Evolutionary conservation across 208 protist genomes (phyloP).

Genomic region (Spongospora subterranea): DNA sequence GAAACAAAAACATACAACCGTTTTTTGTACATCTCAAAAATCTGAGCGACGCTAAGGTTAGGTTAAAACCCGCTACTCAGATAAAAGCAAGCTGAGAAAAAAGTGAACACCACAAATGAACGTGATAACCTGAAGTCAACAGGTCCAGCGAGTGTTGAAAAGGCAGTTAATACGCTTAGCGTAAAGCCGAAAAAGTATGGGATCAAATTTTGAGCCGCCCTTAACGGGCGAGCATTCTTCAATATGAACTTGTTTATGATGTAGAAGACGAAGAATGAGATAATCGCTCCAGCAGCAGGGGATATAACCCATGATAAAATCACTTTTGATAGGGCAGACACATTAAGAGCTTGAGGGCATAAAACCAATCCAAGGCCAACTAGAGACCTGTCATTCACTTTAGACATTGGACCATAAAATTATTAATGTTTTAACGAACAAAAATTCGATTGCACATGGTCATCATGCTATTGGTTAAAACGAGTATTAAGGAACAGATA

Average conservation of each 20-base stretch:
- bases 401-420: no score
- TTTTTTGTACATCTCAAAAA: no score
- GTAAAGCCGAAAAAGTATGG: slow-evolving; percentile 45
- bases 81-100: not conserved
- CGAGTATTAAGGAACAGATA: not conserved
- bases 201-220: not conserved
- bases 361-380: slow-evolving; percentile 20
- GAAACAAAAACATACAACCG: no score
- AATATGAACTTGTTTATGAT: slow-evolving; percentile 18
- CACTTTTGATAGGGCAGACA: not conserved
- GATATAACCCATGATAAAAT: slow-evolving; percentile 32
- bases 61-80: no score
- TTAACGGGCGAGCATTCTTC: not conserved
- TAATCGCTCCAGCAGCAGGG: not conserved
- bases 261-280: slow-evolving; percentile 5
- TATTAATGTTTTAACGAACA: no score
- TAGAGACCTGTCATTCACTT: slow-evolving; percentile 6
- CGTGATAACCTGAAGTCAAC: not conserved
- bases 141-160: not conserved
- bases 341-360: slow-evolving; percentile 46
- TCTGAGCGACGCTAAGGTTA: no score
- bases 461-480: not conserved
- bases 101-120: not conserved
- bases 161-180: not conserved
- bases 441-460: not conserved